phyloP scores from a whole-genome alignment of 2,329 filamentous ascomycete genomes.

The Sarocladium brachiariae region DNA sequence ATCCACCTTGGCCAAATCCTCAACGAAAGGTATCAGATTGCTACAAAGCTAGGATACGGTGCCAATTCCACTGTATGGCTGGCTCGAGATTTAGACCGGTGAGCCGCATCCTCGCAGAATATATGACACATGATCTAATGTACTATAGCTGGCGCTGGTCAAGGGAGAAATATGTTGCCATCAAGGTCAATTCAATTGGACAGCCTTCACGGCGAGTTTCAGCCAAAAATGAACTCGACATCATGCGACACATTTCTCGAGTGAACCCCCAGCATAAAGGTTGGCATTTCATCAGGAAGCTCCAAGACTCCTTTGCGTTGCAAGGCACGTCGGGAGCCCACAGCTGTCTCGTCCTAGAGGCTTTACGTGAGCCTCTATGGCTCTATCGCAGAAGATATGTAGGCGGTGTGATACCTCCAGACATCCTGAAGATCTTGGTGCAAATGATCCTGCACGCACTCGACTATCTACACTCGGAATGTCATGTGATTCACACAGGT shows the following conservation, averaged over 20 bases:
- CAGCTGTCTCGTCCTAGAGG: conserved; percentile 16
- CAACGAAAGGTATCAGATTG: conserved; percentile 15
- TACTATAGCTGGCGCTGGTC: conserved; percentile 18
- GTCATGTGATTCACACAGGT: conserved; percentile 17
- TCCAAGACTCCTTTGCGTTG: conserved; percentile 13
- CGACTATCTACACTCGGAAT: conserved; percentile 19
- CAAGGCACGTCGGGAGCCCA: conserved; percentile 11
- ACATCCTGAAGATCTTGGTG: conserved; percentile 16
- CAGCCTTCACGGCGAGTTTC: background rate
- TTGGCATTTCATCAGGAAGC: conserved; percentile 17
- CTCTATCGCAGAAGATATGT: conserved; percentile 16
- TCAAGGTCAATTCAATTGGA: conserved; percentile 16
- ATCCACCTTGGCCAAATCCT: conserved; percentile 14
- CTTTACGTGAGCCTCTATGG: conserved; percentile 20
- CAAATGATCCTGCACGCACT: conserved; percentile 18
- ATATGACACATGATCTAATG: background rate
- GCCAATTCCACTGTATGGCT: conserved; percentile 19
- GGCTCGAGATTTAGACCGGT: conserved; percentile 16
- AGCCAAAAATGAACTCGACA: conserved; percentile 13
- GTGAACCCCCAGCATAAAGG: conserved; percentile 13
- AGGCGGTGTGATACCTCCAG: conserved; percentile 14
- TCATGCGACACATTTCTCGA: conserved; percentile 13
- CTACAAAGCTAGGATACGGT: conserved; percentile 17
- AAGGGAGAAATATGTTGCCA: conserved; percentile 16
- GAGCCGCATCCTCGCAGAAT: too few relatives aligned